Evolutionary conservation across 257 asterid species (phyloP).

Genomic region (Parsonsia alboflavescens): DNA sequence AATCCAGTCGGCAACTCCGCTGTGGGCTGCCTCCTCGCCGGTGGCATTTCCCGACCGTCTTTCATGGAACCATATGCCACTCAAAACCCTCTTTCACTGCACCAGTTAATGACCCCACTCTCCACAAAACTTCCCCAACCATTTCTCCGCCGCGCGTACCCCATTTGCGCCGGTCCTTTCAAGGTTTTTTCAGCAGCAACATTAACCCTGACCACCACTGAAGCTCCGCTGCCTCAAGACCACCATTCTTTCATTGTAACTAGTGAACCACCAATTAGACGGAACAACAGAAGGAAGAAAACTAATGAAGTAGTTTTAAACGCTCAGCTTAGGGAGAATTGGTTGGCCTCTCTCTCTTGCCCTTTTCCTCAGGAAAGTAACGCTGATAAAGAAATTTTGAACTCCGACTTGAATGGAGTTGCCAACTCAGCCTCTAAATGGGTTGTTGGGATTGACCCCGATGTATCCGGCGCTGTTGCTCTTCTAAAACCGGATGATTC

Average conservation of each 20-base stretch:
- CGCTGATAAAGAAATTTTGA: not conserved
- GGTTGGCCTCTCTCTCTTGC: slow-evolving; percentile 61
- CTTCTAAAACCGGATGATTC: slow-evolving; percentile 56
- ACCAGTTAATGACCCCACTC: slow-evolving; percentile 9
- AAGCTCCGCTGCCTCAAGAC: not conserved
- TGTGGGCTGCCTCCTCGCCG: not conserved
- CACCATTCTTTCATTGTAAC: not conserved
- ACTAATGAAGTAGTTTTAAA: slow-evolving; percentile 29
- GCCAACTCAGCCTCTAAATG: slow-evolving; percentile 40
- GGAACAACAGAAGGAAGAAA: slow-evolving; percentile 23
- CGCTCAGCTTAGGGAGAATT: slow-evolving; percentile 43
- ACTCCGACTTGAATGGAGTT: not conserved
- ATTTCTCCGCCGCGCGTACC: slow-evolving; percentile 8
- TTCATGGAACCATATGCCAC: not conserved
- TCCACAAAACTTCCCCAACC: slow-evolving; percentile 6
- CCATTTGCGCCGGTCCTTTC: slow-evolving; percentile 33
- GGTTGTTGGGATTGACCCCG: slow-evolving; percentile 79
- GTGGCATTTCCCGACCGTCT: not conserved
- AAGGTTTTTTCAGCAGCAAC: slow-evolving; percentile 38
- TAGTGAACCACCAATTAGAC: slow-evolving; percentile 22
- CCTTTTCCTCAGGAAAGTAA: slow-evolving; percentile 33
- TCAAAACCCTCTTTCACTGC: not conserved
- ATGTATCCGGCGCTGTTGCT: slow-evolving; percentile 72
- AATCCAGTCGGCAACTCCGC: not conserved
- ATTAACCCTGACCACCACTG: slow-evolving; percentile 9